Evolutionary conservation across 768 basidiomycete genomes (phyloP), one percentile per base, ranked within the genome.

Genomic region (Pilatotrama ljubarskyi): DNA sequence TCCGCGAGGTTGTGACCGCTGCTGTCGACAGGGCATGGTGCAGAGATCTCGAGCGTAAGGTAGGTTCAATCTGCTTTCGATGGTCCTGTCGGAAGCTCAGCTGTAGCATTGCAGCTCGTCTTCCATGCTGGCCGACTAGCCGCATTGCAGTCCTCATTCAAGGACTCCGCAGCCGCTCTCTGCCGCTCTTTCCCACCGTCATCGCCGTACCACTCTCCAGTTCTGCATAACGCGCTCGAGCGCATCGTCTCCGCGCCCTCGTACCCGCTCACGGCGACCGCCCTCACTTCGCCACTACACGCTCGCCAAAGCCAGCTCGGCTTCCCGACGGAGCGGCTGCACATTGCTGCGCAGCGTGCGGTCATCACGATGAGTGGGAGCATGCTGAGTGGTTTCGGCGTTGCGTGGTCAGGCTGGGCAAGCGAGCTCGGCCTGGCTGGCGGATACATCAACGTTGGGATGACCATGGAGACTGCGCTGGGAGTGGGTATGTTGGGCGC

Each of bases 381-480:
- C 10, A 65, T 82, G 2, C 70, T 80, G 1, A 72, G 77, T 2
- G 84, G 88, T 15, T 73, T 78, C 24, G 78, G 80, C 9, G 63
- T 87, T 5, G 78, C 83, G 17, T 91, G 87, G 85, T 75, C 78
- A 14, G 84, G 83, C 0, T 87, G 84, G 83, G 76, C 77, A 7
- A 83, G 81, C 3, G 86, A 84, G 80, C 65, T 89, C 13, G 56
- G 53, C 11, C 40, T 63, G 15, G 18, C 52, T 1, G 61, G 61
- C 5, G 71, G 71, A 0, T 38, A 69, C 14, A 46, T 75, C 69
- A 80, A 69, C 73, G 77, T 64, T 51, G 77, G 79, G 2, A 67
- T 84, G 54, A 83, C 87, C 63, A 72, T 80, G 7, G 78, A 77
- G 38, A 88, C 86, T 2, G 84, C 85, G 1, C 68, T 85, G 25